Conservation (phyloP, 352 stramenopile species). For the Plasmopara halstedii region DNA sequence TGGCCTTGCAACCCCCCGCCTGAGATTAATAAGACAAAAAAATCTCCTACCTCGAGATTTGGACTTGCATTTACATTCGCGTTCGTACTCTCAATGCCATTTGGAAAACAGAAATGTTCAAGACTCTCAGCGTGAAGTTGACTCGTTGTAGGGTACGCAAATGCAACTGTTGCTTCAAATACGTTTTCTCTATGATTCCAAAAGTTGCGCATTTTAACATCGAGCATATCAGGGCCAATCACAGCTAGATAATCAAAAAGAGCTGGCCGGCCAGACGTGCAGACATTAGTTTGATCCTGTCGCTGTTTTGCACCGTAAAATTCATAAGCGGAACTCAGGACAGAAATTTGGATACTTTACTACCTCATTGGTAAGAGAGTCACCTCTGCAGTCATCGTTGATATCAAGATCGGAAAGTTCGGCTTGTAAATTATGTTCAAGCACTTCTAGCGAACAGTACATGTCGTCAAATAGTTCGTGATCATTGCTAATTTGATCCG, state of each 20-base stretch:
- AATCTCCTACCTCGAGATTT: conserved; percentile 11
- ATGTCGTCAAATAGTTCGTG: conserved; percentile 37
- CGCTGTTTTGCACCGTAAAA: conserved; percentile 3
- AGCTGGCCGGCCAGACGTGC: background rate
- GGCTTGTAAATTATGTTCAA: conserved; percentile 28
- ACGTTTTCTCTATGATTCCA: conserved; percentile 35
- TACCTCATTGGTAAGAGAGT: conserved; percentile 9
- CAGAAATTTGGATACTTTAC: background rate
- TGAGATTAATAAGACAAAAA: conserved; percentile 51
- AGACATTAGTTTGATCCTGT: background rate
- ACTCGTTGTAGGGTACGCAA: conserved; percentile 50
- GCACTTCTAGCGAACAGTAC: conserved; percentile 32
- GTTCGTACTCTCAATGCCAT: conserved; percentile 18
- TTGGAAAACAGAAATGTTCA: conserved; percentile 68
- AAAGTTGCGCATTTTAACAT: conserved; percentile 36
- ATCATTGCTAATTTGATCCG: conserved; percentile 1
- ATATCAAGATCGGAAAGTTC: conserved; percentile 24
- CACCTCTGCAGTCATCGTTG: background rate
- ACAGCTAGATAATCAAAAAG: conserved; percentile 45
- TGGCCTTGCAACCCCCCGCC: conserved; percentile 39
- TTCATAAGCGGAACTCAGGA: background rate
- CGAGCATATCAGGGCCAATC: conserved; percentile 35
- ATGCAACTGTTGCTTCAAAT: conserved; percentile 51
- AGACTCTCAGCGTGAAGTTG: conserved; percentile 67
- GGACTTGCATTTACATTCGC: background rate